These are phyloP conservation scores for Fusarium nanum DNA, from an alignment of 2,329 filamentous ascomycete genomes.

Conservation along the genomic window DNA sequence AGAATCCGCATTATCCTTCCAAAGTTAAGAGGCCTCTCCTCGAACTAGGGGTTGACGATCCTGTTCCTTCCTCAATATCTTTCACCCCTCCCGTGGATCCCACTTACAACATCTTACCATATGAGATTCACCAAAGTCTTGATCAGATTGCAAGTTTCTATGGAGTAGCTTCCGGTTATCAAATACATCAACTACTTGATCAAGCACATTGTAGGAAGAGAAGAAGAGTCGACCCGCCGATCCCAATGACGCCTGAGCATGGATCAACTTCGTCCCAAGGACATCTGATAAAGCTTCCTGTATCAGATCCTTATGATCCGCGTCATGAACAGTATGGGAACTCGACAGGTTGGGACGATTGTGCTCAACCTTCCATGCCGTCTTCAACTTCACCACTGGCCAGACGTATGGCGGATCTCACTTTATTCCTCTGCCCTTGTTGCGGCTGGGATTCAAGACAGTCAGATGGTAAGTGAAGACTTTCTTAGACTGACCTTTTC, in stretches of 20 bases:
- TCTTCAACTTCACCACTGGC: constrained; percentile 44
- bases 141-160: constrained; percentile 48
- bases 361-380: constrained; percentile 39
- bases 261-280: constrained; percentile 43
- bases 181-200: constrained; percentile 47
- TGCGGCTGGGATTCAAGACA: constrained; percentile 48
- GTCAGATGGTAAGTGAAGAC: constrained; percentile 48
- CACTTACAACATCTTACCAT: constrained; percentile 43
- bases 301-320: constrained; percentile 38
- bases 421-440: constrained; percentile 48
- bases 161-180: constrained; percentile 48
- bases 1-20: constrained; percentile 49
- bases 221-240: constrained; percentile 46
- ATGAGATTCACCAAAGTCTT: constrained; percentile 45
- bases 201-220: constrained; percentile 49
- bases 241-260: constrained; percentile 49
- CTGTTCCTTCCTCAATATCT: constrained; percentile 37
- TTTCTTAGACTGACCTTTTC: not conserved
- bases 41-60: constrained; percentile 42
- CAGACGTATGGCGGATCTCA: constrained; percentile 48
- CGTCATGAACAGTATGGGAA: constrained; percentile 38
- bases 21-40: constrained; percentile 48
- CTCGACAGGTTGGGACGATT: constrained; percentile 40
- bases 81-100: constrained; percentile 38
- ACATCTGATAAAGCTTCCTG: constrained; percentile 50